These are phyloP conservation scores for Pharnaceum exiguum DNA, from an alignment of 148 eudicot genomes.

Conservation along the genomic window DNA sequence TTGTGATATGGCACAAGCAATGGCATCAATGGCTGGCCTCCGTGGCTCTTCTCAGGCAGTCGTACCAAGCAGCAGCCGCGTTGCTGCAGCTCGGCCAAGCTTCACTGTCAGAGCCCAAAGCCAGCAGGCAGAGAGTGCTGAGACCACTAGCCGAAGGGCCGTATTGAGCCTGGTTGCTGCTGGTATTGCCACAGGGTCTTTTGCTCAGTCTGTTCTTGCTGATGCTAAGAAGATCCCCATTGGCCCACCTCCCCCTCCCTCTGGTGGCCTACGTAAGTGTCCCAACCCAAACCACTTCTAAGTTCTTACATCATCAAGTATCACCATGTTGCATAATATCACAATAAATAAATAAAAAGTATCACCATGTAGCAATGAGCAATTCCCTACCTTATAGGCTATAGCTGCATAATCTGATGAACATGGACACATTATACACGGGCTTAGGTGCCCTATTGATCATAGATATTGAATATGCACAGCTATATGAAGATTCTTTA, in stretches of 20 bases:
- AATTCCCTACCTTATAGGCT: too few relatives aligned
- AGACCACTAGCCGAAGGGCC: conserved; percentile 67
- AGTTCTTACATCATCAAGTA: too few relatives aligned
- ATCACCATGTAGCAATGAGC: too few relatives aligned
- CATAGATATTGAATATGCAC: too few relatives aligned
- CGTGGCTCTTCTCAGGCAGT: conserved; percentile 66
- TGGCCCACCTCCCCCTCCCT: conserved; percentile 90
- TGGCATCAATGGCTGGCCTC: conserved; percentile 82
- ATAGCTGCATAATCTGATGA: too few relatives aligned
- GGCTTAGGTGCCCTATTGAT: too few relatives aligned
- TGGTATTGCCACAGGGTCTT: conserved; percentile 61
- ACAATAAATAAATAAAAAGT: too few relatives aligned
- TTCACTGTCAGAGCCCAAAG: conserved; percentile 40
- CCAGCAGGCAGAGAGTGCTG: conserved; percentile 56
- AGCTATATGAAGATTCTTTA: too few relatives aligned
- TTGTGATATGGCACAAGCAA: conserved; percentile 74
- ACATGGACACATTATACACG: too few relatives aligned
- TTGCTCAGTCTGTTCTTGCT: conserved; percentile 72
- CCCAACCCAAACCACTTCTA: not conserved
- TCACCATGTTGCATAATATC: too few relatives aligned
- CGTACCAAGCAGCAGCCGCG: conserved; percentile 30
- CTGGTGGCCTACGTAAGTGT: conserved; percentile 92
- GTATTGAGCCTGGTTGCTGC: conserved; percentile 71
- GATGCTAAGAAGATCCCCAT: conserved; percentile 65
- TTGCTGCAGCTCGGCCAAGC: conserved; percentile 26